Percentiles rank a stretch among this genome's conserved stretches.
These are phyloP conservation scores for Asparagopsis taxiformis DNA, from an alignment of 31 red algal species.

Conservation along the genomic window DNA sequence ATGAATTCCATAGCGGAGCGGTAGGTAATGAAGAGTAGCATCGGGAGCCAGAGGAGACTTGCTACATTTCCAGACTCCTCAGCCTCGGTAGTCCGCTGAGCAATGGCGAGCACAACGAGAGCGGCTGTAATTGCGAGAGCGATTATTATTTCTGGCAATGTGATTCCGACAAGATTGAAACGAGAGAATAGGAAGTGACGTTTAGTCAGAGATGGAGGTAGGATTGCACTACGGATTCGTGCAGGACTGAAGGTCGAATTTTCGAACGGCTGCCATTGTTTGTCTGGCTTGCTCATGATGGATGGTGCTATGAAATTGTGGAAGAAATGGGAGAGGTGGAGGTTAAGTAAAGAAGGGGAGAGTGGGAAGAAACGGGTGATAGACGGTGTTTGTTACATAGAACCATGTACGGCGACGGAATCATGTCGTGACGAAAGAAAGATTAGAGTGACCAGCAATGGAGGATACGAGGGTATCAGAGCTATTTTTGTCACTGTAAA, in stretches of 20 bases:
- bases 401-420: no score
- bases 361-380: no score
- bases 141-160: background rate
- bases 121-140: background rate
- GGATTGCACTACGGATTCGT: background rate
- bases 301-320: no score
- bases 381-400: no score
- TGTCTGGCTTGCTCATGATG: no score
- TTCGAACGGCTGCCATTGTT: conserved; percentile 7
- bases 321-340: no score
- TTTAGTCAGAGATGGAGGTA: background rate
- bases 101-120: background rate
- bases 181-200: background rate
- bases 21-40: conserved; percentile 1
- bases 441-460: no score
- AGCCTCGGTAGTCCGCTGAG: background rate
- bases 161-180: background rate
- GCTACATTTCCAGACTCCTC: conserved; percentile 7
- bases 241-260: background rate
- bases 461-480: no score
- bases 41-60: background rate
- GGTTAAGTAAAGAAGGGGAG: no score
- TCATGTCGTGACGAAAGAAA: no score
- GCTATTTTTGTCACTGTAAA: no score
- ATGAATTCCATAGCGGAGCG: background rate